A percentile compares a stretch with the other conserved stretches of the same genome.
phyloP scores from a whole-genome alignment of 2,329 filamentous ascomycete genomes.

The Microdochium nivale region DNA sequence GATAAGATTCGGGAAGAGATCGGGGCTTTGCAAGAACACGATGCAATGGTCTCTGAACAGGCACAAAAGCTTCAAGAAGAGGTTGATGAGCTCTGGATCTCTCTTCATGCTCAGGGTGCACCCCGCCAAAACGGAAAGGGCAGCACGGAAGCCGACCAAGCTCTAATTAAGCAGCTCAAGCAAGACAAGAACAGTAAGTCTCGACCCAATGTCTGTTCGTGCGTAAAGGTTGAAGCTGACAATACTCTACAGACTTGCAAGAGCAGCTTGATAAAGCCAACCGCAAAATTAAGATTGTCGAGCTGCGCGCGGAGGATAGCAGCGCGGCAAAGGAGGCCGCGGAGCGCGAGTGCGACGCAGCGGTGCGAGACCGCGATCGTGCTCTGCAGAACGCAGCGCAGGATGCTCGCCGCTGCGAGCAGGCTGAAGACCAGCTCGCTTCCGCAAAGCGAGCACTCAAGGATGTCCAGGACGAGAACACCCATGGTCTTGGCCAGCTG shows the following conservation, averaged over 20 bases:
- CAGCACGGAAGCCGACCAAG: slow-evolving; percentile 32
- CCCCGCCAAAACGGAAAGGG: slow-evolving; percentile 33
- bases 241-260: slow-evolving; percentile 51
- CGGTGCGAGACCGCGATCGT: slow-evolving; percentile 34
- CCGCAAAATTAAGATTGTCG: slow-evolving; percentile 51
- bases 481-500: not conserved
- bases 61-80: slow-evolving; percentile 44
- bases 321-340: slow-evolving; percentile 53
- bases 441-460: slow-evolving; percentile 23
- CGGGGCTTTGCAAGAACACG: slow-evolving; percentile 44
- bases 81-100: slow-evolving; percentile 38
- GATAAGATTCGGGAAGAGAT: slow-evolving; percentile 54
- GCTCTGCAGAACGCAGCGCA: slow-evolving; percentile 1
- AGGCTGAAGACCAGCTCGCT: slow-evolving; percentile 27
- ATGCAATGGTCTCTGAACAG: slow-evolving; percentile 45
- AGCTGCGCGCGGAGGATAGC: slow-evolving; percentile 55
- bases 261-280: slow-evolving; percentile 53
- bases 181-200: slow-evolving; percentile 49
- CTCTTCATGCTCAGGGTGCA: slow-evolving; percentile 32
- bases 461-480: slow-evolving; percentile 26
- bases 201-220: not conserved
- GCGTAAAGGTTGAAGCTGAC: slow-evolving; percentile 1
- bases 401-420: slow-evolving; percentile 38
- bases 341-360: slow-evolving; percentile 17
- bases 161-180: slow-evolving; percentile 32